Conservation (phyloP, 495 filamentous ascomycete species). For the Gamarada debralockiae region DNA sequence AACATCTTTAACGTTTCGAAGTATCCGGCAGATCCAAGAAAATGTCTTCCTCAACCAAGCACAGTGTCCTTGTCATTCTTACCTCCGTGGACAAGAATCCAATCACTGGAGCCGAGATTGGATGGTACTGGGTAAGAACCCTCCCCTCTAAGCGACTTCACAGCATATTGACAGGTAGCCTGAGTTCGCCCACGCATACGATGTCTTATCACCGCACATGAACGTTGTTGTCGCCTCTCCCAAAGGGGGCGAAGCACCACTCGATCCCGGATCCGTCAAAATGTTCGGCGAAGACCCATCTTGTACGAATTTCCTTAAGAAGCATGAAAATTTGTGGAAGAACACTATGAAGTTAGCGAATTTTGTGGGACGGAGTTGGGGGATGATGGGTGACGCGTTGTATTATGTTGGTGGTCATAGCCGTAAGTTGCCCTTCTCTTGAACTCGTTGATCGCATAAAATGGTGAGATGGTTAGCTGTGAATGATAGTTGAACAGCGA, state of each 20-base stretch:
- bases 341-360: slow-evolving; percentile 51
- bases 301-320: slow-evolving; percentile 47
- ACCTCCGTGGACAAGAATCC: no score
- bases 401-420: slow-evolving; percentile 76
- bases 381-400: slow-evolving; percentile 67
- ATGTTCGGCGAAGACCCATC: slow-evolving; percentile 50
- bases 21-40: no score
- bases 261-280: slow-evolving; percentile 63
- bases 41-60: no score
- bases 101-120: no score
- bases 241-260: slow-evolving; percentile 60
- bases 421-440: slow-evolving; percentile 40
- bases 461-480: no score
- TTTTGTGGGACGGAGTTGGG: slow-evolving; percentile 45
- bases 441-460: no score
- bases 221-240: slow-evolving; percentile 63
- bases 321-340: slow-evolving; percentile 55
- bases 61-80: no score
- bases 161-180: no score
- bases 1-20: no score
- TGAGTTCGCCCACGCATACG: slow-evolving; percentile 68
- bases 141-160: no score
- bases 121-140: no score
- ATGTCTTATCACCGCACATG: slow-evolving; percentile 50
- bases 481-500: no score